A percentile compares a stretch with the other conserved stretches of the same genome.
Conservation (phyloP, 1,284 basidiomycete genomes). For the Clitocybe nebularis region DNA sequence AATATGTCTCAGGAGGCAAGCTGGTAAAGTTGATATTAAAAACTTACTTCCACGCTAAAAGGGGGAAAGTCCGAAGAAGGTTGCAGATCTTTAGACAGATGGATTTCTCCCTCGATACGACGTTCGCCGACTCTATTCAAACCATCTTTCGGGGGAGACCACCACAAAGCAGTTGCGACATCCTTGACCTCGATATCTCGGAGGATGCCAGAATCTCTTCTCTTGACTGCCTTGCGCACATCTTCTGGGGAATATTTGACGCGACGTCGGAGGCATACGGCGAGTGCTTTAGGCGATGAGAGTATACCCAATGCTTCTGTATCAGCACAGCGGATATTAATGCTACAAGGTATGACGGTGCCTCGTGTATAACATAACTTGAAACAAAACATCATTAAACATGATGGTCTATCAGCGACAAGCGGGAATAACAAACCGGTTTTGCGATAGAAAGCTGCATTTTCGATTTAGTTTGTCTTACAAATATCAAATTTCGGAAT, state of each 20-base stretch:
- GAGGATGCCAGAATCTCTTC: background rate
- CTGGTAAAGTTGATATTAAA: too few relatives aligned
- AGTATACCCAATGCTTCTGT: slow-evolving; percentile 31
- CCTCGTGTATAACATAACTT: slow-evolving; percentile 40
- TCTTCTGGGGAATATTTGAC: slow-evolving; percentile 16
- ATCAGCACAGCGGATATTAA: slow-evolving; percentile 30
- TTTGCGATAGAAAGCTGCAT: slow-evolving; percentile 11
- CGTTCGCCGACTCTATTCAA: slow-evolving; percentile 15
- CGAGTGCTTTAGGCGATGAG: slow-evolving; percentile 26
- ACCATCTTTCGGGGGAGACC: slow-evolving; percentile 19
- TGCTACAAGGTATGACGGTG: slow-evolving; percentile 33
- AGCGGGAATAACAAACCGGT: slow-evolving; percentile 3
- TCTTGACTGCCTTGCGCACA: background rate
- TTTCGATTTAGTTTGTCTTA: background rate
- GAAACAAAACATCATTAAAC: background rate
- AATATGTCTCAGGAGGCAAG: too few relatives aligned
- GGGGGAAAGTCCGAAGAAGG: slow-evolving; percentile 29
- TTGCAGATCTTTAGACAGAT: slow-evolving; percentile 28
- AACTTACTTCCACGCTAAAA: slow-evolving; percentile 26
- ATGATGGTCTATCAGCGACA: background rate
- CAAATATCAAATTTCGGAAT: background rate
- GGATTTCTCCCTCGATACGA: slow-evolving; percentile 34
- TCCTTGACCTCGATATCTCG: slow-evolving; percentile 13
- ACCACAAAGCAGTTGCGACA: slow-evolving; percentile 27
- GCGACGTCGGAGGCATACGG: slow-evolving; percentile 29